Percentiles rank a stretch among this genome's conserved stretches.
Evolutionary conservation across 768 basidiomycete species (phyloP).

Genomic region (Steccherinum ochraceum): DNA sequence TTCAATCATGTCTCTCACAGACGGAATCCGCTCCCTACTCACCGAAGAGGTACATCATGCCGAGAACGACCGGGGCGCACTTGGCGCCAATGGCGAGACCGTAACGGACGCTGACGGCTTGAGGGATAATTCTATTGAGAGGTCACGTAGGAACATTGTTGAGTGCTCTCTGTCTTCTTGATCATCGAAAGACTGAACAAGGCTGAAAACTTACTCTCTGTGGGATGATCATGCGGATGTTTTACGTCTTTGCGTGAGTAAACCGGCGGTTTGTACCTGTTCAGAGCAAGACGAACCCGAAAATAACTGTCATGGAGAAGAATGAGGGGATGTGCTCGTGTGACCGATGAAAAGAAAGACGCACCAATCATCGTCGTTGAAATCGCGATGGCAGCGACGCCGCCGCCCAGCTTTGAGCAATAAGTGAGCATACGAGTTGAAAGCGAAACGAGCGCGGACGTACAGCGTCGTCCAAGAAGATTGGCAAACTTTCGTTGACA

Average conservation of each 20-base stretch:
- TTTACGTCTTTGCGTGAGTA: not conserved
- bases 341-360: constrained; percentile 9
- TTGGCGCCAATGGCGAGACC: constrained; percentile 50
- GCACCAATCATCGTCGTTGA: constrained; percentile 69
- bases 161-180: too few relatives aligned
- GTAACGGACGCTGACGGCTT: constrained; percentile 70
- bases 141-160: not conserved
- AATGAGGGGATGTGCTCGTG: not conserved
- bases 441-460: constrained; percentile 10
- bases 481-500: constrained; percentile 78
- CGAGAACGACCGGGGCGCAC: constrained; percentile 44
- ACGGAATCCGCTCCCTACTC: constrained; percentile 2
- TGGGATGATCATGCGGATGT: constrained; percentile 17
- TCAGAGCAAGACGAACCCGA: constrained; percentile 47
- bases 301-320: constrained; percentile 49
- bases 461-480: constrained; percentile 72
- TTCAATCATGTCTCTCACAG: not conserved
- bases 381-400: constrained; percentile 70
- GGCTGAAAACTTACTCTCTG: constrained; percentile 29
- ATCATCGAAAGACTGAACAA: not conserved
- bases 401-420: constrained; percentile 52
- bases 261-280: not conserved
- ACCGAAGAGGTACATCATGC: constrained; percentile 45
- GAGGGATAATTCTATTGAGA: constrained; percentile 47
- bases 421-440: too few relatives aligned